Percentiles rank a stretch among this genome's conserved stretches.
phyloP scores from a whole-genome alignment of 176 grass and related monocot genomes.

The Leersia perrieri region DNA sequence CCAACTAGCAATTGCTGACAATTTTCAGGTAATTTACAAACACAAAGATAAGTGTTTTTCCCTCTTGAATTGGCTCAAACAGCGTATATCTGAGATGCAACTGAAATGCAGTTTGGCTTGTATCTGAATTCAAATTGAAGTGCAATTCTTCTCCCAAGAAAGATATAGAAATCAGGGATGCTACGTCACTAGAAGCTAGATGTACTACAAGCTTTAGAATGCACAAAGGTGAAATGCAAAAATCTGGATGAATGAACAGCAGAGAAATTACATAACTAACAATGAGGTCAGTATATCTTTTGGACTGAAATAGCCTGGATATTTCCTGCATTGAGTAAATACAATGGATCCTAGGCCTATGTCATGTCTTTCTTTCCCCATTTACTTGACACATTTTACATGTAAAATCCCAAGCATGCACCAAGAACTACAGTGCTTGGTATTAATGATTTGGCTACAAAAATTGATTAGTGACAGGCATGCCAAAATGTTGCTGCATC shows the following conservation, averaged over 20 bases:
- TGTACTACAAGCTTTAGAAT: background rate
- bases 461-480: conserved; percentile 30
- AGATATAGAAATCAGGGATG: background rate
- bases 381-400: conserved; percentile 42
- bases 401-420: conserved; percentile 26
- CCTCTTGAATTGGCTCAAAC: background rate
- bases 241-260: background rate
- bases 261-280: background rate
- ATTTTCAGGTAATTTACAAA: background rate
- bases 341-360: conserved; percentile 39
- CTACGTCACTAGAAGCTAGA: background rate
- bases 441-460: conserved; percentile 38
- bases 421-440: conserved; percentile 18
- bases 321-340: conserved; percentile 50
- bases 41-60: background rate
- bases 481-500: conserved; percentile 31
- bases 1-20: background rate
- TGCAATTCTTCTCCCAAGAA: background rate
- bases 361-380: background rate
- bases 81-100: background rate
- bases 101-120: background rate
- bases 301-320: conserved; percentile 19
- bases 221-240: background rate
- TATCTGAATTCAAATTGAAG: too few species aligned
- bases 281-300: conserved; percentile 1